Base-by-base conservation (phyloP, 1,284 basidiomycete species). In the Cutaneotrichosporon sp. region DNA sequence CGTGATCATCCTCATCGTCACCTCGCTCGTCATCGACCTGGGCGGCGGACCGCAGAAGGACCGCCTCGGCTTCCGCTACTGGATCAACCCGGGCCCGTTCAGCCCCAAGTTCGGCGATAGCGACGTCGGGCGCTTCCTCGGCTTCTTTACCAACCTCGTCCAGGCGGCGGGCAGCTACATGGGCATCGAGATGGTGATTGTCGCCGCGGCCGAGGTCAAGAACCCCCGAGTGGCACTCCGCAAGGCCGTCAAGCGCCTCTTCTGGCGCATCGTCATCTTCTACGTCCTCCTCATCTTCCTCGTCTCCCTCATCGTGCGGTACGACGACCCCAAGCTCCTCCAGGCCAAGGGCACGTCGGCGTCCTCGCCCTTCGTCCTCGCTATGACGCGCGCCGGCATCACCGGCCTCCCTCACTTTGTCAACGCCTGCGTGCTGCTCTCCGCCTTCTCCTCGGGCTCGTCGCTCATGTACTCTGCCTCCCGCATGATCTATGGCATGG, bases 381-480 rank as follows among this genome's bases (percentile, higher is more conserved):
- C 89, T 67, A 78, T 88, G 63, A 72, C 84, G 63, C 83, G 82
- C 29, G 87, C 89, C 0, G 86, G 88, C 20, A 91, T 92, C 76
- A 85, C 84, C 67, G 83, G 81, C 2, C 79, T 91, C 3, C 90
- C 90, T 1, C 84, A 83, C 51, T 85, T 93, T 67, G 91, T 94
- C 80, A 95, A 95, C 76, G 91, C 91, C 7, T 87, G 85, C 67
- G 83, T 95, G 16, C 79, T 95, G 59, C 90, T 88, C 29, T 90
- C 91, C 1, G 92, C 92, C 1, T 90, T 89, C 85, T 92, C 90
- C 6, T 91, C 92, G 6, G 91, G 89, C 2, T 89, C 87, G 42
- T 89, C 88, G 67, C 88, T 93, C 71, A 76, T 95, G 56, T 95
- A 91, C 79, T 89, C 87, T 1, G 87, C 87, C 58, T 91, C 89